Evolutionary conservation across 176 grass and related monocot genomes (phyloP).

Genomic region (Poa annua): DNA sequence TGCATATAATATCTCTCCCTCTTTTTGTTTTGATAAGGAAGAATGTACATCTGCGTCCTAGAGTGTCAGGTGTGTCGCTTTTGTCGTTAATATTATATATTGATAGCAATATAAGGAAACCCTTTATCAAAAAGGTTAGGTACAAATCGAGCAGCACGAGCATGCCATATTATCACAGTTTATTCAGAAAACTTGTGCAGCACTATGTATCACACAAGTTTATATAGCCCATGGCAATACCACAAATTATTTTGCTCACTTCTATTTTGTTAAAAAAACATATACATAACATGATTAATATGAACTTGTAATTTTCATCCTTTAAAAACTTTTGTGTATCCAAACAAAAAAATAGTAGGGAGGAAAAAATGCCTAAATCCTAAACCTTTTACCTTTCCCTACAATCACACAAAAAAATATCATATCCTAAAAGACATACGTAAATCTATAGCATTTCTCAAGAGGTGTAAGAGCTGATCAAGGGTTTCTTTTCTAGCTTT

Average conservation of each 20-base stretch:
- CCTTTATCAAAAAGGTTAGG: neutral
- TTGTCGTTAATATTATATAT: neutral
- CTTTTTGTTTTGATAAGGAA: constrained; percentile 15
- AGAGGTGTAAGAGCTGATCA: too few relatives aligned
- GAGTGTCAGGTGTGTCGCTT: neutral
- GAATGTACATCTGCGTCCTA: constrained; percentile 14
- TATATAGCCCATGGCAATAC: neutral
- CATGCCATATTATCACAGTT: neutral
- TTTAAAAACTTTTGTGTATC: neutral
- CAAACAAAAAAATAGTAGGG: neutral
- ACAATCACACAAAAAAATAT: neutral
- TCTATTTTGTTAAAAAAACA: neutral
- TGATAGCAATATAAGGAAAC: neutral
- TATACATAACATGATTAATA: neutral
- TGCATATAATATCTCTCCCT: neutral
- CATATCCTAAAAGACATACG: neutral
- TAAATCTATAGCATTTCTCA: too few relatives aligned
- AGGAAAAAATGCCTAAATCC: neutral
- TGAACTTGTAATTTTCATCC: neutral
- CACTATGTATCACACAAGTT: neutral
- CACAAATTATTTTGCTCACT: neutral
- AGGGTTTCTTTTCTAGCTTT: too few relatives aligned
- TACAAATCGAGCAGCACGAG: neutral
- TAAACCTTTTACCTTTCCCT: neutral
- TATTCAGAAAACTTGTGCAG: neutral